Percentiles rank a stretch among this genome's conserved stretches.
These are phyloP conservation scores for Fusarium sp. DNA, from an alignment of 2,329 filamentous ascomycete genomes.

Conservation along the genomic window DNA sequence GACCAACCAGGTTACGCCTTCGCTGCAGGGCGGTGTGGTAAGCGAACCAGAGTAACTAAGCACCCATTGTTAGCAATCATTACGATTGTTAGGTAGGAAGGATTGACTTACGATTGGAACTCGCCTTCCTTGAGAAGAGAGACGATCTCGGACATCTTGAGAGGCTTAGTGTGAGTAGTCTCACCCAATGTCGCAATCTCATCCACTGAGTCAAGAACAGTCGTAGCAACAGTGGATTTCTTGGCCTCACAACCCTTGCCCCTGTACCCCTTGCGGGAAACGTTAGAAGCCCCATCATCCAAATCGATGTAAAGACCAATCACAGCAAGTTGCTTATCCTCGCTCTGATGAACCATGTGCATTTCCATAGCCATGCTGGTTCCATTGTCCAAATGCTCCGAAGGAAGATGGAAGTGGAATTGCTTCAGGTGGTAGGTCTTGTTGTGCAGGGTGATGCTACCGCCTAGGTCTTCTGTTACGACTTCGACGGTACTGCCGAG, in stretches of 20 bases:
- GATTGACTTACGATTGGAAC: constrained; percentile 44
- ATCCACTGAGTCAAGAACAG: constrained; percentile 51
- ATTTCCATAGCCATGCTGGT: constrained; percentile 48
- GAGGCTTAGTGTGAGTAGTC: constrained; percentile 50
- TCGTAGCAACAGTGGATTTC: constrained; percentile 49
- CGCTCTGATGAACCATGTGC: constrained; percentile 47
- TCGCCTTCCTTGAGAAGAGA: constrained; percentile 45
- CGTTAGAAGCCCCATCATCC: constrained; percentile 15
- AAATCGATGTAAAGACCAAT: constrained; percentile 45
- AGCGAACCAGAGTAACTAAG: constrained; percentile 66
- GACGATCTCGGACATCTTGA: constrained; percentile 59
- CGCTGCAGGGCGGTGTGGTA: constrained; percentile 72
- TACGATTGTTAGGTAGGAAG: too few relatives aligned
- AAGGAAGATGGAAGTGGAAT: constrained; percentile 72
- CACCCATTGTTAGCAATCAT: constrained; percentile 12
- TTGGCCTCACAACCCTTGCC: not conserved
- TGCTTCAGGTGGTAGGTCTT: constrained; percentile 60
- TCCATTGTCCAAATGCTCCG: constrained; percentile 66
- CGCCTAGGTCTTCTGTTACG: constrained; percentile 55
- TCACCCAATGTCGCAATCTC: constrained; percentile 56
- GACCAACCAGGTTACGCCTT: constrained; percentile 67
- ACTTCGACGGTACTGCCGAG: constrained; percentile 65
- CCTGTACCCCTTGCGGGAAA: not conserved
- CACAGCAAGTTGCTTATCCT: constrained; percentile 46
- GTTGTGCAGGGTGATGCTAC: constrained; percentile 57